phyloP scores from a whole-genome alignment of 148 eudicot species.

The Chenopodium suecicum region DNA sequence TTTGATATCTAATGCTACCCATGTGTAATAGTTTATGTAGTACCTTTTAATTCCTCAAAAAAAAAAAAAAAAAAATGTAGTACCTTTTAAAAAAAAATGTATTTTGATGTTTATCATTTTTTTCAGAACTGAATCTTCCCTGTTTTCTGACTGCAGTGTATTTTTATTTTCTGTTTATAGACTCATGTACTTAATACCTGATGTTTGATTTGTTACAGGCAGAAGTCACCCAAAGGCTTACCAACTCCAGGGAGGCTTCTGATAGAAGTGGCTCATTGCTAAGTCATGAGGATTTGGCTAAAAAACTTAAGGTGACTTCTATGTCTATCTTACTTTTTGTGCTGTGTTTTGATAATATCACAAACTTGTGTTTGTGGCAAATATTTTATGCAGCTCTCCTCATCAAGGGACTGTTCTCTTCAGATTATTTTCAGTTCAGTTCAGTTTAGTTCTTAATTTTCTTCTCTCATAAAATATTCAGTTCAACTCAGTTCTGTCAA shows the following conservation, averaged over 20 bases:
- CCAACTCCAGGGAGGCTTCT: constrained; percentile 56
- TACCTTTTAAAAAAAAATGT: neutral
- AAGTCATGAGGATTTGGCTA: constrained; percentile 85
- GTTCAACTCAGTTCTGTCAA: too few relatives aligned
- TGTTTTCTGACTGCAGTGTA: neutral
- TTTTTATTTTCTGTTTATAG: neutral
- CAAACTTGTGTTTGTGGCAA: neutral
- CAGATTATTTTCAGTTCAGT: too few relatives aligned
- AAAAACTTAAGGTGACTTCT: constrained; percentile 72
- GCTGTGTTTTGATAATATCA: neutral
- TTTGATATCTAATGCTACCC: neutral
- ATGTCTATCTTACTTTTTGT: neutral
- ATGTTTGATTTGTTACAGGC: constrained; percentile 52
- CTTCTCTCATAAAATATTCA: too few relatives aligned
- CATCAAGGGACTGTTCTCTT: neutral
- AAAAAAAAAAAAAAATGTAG: too few relatives aligned
- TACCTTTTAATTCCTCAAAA: too few relatives aligned
- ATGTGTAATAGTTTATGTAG: neutral
- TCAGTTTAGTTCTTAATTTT: too few relatives aligned
- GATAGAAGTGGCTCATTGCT: constrained; percentile 45
- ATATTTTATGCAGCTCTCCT: too few relatives aligned
- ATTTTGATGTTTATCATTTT: neutral
- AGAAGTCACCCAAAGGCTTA: constrained; percentile 85
- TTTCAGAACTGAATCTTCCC: neutral
- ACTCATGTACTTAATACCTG: constrained; percentile 12